Conservation (phyloP, 1,284 basidiomycete genomes). For the Fistulinella cinereoalba region DNA sequence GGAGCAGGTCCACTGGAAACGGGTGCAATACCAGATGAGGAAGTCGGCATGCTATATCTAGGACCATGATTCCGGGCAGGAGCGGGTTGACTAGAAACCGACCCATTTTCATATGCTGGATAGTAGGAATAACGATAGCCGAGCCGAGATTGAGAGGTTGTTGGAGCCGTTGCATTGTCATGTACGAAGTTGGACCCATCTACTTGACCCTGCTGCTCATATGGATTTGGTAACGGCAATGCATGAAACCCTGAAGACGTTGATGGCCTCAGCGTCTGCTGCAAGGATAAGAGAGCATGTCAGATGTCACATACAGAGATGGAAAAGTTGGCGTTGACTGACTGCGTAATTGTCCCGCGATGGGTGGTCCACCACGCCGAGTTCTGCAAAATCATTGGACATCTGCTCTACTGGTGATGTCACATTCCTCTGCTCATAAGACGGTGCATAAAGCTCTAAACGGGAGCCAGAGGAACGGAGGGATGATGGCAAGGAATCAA, state of each 20-base stretch:
- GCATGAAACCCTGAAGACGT: constrained; percentile 40
- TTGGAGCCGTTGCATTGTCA: constrained; percentile 39
- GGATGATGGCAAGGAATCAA: constrained; percentile 56
- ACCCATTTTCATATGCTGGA: constrained; percentile 50
- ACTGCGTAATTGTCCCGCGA: constrained; percentile 67
- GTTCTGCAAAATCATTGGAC: constrained; percentile 61
- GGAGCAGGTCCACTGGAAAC: constrained; percentile 32
- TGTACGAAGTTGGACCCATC: constrained; percentile 29
- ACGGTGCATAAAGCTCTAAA: constrained; percentile 70
- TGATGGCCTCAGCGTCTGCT: constrained; percentile 40
- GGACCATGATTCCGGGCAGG: constrained; percentile 46
- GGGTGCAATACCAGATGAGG: constrained; percentile 68
- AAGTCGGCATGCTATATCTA: constrained; percentile 62
- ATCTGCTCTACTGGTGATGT: constrained; percentile 48
- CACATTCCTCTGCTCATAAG: constrained; percentile 53
- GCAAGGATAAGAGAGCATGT: constrained; percentile 31
- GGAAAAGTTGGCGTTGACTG: constrained; percentile 38
- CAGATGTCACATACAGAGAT: constrained; percentile 5
- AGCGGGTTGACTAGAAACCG: constrained; percentile 29
- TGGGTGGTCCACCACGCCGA: constrained; percentile 51
- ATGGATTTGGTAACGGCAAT: constrained; percentile 25
- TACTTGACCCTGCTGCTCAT: constrained; percentile 27
- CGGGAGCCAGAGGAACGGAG: constrained; percentile 58
- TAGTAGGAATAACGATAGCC: constrained; percentile 44
- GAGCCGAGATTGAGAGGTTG: constrained; percentile 35